phyloP scores from a whole-genome alignment of 768 basidiomycete species.

The Trametes punicea region DNA sequence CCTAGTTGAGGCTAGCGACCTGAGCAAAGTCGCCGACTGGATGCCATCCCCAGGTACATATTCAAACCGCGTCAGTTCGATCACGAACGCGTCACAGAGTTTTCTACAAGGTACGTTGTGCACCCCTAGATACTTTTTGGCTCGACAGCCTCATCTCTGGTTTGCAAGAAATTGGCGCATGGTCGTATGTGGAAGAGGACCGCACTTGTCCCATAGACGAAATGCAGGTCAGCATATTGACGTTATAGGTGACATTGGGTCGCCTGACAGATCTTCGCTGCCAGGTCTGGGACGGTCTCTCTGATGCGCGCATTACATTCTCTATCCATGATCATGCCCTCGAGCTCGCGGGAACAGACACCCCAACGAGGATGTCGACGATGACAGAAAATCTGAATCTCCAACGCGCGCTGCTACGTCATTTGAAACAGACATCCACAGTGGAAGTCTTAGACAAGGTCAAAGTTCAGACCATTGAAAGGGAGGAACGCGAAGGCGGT shows the following conservation, averaged over 20 bases:
- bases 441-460: slow-evolving; percentile 69
- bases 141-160: not conserved
- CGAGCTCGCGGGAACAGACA: slow-evolving; percentile 32
- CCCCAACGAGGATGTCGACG: slow-evolving; percentile 61
- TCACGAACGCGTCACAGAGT: slow-evolving; percentile 68
- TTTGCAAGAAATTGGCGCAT: slow-evolving; percentile 72
- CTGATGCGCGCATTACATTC: slow-evolving; percentile 76
- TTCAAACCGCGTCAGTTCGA: slow-evolving; percentile 84
- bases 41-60: slow-evolving; percentile 47
- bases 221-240: slow-evolving; percentile 75
- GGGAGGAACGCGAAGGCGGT: slow-evolving; percentile 46
- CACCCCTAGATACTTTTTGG: not conserved
- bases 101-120: slow-evolving; percentile 58
- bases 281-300: slow-evolving; percentile 91
- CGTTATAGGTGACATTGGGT: not conserved
- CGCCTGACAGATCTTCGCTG: not conserved
- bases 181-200: slow-evolving; percentile 65
- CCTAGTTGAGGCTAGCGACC: slow-evolving; percentile 78
- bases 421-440: slow-evolving; percentile 48
- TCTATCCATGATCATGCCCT: slow-evolving; percentile 37
- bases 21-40: slow-evolving; percentile 71
- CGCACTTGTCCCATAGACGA: slow-evolving; percentile 75
- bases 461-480: slow-evolving; percentile 68
- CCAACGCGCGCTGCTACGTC: slow-evolving; percentile 75
- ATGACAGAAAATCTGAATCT: slow-evolving; percentile 93